Conservation (phyloP, 2,329 filamentous ascomycete genomes). For the Fusarium sulawesiense region DNA sequence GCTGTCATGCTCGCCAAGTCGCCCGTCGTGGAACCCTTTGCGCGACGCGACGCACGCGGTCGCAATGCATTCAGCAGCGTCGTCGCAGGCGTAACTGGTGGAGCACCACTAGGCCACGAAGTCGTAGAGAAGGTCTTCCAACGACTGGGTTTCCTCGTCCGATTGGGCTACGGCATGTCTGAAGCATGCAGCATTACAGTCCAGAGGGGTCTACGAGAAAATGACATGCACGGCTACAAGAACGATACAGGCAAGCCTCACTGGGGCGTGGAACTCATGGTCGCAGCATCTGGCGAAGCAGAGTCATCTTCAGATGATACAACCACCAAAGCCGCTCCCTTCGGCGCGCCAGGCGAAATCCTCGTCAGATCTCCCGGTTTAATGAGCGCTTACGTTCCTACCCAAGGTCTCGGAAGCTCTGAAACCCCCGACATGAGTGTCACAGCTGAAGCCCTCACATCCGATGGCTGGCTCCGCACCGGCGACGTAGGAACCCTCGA, state of each 20-base stretch:
- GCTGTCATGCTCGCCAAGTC: slow-evolving; percentile 77
- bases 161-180: slow-evolving; percentile 80
- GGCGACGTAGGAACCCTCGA: slow-evolving; percentile 75
- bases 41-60: slow-evolving; percentile 56
- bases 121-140: slow-evolving; percentile 70
- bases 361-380: slow-evolving; percentile 72
- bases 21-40: slow-evolving; percentile 71
- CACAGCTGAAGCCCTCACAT: slow-evolving; percentile 53
- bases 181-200: slow-evolving; percentile 75
- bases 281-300: slow-evolving; percentile 62
- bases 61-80: slow-evolving; percentile 70
- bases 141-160: slow-evolving; percentile 61
- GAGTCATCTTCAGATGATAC: slow-evolving; percentile 46
- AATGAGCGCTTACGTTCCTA: slow-evolving; percentile 76
- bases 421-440: slow-evolving; percentile 51
- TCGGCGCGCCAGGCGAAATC: slow-evolving; percentile 69
- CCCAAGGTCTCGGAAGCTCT: slow-evolving; percentile 54
- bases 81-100: slow-evolving; percentile 66
- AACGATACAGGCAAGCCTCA: slow-evolving; percentile 76
- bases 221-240: slow-evolving; percentile 56
- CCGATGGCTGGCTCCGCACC: slow-evolving; percentile 76
- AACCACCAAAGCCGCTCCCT: slow-evolving; percentile 52
- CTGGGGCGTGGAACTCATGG: slow-evolving; percentile 73
- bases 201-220: slow-evolving; percentile 65
- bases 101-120: slow-evolving; percentile 70